Conservation (phyloP, 2,329 filamentous ascomycete species). For the Neocatenulostroma microsporum region DNA sequence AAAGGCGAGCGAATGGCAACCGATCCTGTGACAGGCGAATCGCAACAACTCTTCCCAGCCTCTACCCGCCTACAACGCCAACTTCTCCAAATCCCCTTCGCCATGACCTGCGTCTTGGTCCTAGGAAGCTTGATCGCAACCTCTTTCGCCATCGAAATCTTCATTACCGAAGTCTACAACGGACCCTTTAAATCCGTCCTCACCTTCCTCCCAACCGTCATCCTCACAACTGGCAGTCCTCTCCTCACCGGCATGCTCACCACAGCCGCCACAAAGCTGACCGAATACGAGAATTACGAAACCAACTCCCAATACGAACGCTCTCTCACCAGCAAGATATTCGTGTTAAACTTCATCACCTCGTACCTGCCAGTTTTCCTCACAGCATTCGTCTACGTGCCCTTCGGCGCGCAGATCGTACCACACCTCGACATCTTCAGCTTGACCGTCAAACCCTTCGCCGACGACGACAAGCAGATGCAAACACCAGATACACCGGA, state of each 20-base stretch:
- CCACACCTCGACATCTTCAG: constrained; percentile 81
- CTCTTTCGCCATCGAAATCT: constrained; percentile 89
- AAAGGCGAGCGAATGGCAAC: constrained; percentile 66
- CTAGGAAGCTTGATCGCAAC: constrained; percentile 76
- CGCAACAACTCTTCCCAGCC: constrained; percentile 65
- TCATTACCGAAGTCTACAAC: constrained; percentile 87
- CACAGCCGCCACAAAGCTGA: constrained; percentile 66
- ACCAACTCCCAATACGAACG: constrained; percentile 76
- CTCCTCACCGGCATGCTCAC: constrained; percentile 70
- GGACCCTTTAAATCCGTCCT: constrained; percentile 81
- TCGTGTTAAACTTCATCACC: constrained; percentile 93
- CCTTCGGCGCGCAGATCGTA: constrained; percentile 75
- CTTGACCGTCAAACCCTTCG: constrained; percentile 64
- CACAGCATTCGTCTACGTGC: constrained; percentile 89
- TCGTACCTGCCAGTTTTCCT: constrained; percentile 89
- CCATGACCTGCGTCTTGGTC: constrained; percentile 60
- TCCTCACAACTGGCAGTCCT: constrained; percentile 75
- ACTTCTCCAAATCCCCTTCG: constrained; percentile 76
- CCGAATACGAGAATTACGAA: constrained; percentile 83
- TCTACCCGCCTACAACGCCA: constrained; percentile 69
- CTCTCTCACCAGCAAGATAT: constrained; percentile 84
- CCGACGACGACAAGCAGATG: constrained; percentile 65
- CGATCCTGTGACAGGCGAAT: constrained; percentile 77
- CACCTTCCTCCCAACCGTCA: constrained; percentile 78
- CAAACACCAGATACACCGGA: constrained; percentile 42